Conservation (phyloP, 1,139 yeast genomes). For the Suhomyces terraborum region DNA sequence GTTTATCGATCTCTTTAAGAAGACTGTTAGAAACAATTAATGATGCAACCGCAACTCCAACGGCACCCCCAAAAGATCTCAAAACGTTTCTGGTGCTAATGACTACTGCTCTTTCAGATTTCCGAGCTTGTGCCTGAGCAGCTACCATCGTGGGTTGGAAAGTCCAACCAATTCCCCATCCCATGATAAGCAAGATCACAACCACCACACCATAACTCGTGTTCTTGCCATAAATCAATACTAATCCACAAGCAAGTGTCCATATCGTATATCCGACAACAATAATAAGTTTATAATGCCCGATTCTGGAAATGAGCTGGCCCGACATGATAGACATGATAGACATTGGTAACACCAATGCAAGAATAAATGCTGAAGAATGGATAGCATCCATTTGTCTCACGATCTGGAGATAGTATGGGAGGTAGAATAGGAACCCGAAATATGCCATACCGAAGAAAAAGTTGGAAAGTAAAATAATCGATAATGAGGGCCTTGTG, state of each 20-base stretch:
- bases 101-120: constrained; percentile 25
- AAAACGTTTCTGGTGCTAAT: constrained; percentile 25
- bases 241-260: constrained; percentile 21
- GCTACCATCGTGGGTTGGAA: constrained; percentile 30
- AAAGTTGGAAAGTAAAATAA: constrained; percentile 20
- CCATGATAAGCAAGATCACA: constrained; percentile 22
- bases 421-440: constrained; percentile 21
- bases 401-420: constrained; percentile 24
- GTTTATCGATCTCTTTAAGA: constrained; percentile 16
- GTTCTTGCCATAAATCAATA: constrained; percentile 16
- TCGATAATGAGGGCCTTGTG: constrained; percentile 17
- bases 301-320: constrained; percentile 19
- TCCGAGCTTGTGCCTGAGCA: constrained; percentile 25
- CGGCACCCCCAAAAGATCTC: constrained; percentile 26
- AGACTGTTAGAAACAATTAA: constrained; percentile 23
- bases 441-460: constrained; percentile 24
- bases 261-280: constrained; percentile 20
- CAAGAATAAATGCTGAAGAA: constrained; percentile 20
- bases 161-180: constrained; percentile 24
- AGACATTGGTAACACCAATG: constrained; percentile 23
- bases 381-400: constrained; percentile 19
- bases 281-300: constrained; percentile 22
- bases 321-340: constrained; percentile 23
- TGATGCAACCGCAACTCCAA: constrained; percentile 24
- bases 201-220: constrained; percentile 19